These are phyloP conservation scores for Martiniozyma asiatica DNA, from an alignment of 1,139 yeast species.

Conservation along the genomic window DNA sequence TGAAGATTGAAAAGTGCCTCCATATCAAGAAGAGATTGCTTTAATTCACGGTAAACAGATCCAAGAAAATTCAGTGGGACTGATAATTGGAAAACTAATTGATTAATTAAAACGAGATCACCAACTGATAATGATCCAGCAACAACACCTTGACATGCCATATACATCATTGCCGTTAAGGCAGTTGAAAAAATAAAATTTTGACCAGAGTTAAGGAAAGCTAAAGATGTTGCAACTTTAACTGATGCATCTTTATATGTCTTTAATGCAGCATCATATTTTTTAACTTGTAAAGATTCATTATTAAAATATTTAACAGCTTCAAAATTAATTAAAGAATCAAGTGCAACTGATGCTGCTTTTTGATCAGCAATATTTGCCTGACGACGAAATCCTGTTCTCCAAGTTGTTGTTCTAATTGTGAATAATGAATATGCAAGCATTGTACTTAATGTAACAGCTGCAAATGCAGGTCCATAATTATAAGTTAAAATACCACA, in stretches of 20 bases:
- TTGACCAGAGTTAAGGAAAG: constrained; percentile 86
- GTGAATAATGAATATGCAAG: constrained; percentile 77
- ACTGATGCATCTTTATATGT: constrained; percentile 74
- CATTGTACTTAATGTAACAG: constrained; percentile 83
- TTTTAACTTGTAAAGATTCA: constrained; percentile 65
- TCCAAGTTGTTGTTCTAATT: constrained; percentile 88
- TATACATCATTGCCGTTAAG: constrained; percentile 92
- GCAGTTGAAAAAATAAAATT: constrained; percentile 85
- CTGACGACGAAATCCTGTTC: constrained; percentile 79
- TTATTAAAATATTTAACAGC: constrained; percentile 91
- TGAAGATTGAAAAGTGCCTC: constrained; percentile 79
- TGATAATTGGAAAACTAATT: constrained; percentile 86
- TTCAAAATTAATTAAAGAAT: constrained; percentile 87
- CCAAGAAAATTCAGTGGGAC: constrained; percentile 92
- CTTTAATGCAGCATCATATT: constrained; percentile 67
- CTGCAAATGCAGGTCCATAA: constrained; percentile 82
- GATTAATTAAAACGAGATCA: constrained; percentile 90
- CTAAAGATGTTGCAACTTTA: constrained; percentile 85
- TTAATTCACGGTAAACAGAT: constrained; percentile 86
- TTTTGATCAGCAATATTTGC: constrained; percentile 92
- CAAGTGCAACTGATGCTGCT: constrained; percentile 90
- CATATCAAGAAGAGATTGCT: constrained; percentile 88
- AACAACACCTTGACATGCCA: constrained; percentile 95
- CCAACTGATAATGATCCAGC: constrained; percentile 81
- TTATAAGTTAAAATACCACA: constrained; percentile 90